Conservation (phyloP, 805 yeast genomes). For the Priceomyces castillae region DNA sequence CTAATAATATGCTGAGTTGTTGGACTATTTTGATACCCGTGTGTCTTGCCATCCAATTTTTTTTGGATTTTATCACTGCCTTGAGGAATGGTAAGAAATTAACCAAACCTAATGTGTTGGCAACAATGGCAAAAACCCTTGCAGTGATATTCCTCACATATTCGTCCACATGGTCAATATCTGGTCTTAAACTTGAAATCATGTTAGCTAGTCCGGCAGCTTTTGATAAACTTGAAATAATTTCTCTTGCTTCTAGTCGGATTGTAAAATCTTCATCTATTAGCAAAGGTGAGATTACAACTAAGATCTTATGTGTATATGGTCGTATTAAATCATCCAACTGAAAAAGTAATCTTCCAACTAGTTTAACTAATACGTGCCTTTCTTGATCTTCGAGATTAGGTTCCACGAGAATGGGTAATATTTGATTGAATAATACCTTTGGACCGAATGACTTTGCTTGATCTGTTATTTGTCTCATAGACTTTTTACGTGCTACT, state of each 20-base stretch:
- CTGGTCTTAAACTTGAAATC: conserved; percentile 77
- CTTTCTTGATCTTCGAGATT: conserved; percentile 78
- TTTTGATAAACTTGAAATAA: conserved; percentile 68
- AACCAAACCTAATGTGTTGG: conserved; percentile 72
- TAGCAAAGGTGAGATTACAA: conserved; percentile 74
- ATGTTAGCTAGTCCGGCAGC: conserved; percentile 81
- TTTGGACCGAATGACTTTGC: conserved; percentile 69
- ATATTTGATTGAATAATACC: conserved; percentile 61
- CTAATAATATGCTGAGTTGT: conserved; percentile 66
- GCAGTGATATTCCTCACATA: conserved; percentile 74
- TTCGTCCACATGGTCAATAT: conserved; percentile 80
- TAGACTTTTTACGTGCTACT: conserved; percentile 60
- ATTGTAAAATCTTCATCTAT: conserved; percentile 77
- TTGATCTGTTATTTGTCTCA: conserved; percentile 62
- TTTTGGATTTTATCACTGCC: conserved; percentile 74
- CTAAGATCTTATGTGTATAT: conserved; percentile 65
- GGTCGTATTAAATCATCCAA: conserved; percentile 69
- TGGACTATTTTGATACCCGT: conserved; percentile 78
- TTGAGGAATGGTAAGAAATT: conserved; percentile 72
- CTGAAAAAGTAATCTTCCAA: conserved; percentile 65
- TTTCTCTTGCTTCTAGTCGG: conserved; percentile 75
- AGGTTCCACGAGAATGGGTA: conserved; percentile 74
- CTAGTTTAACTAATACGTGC: conserved; percentile 72
- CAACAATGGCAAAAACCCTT: conserved; percentile 78
- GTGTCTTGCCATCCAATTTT: conserved; percentile 78